Evolutionary conservation across 2,329 filamentous ascomycete genomes (phyloP).

Genomic region (Trichoderma sp.): DNA sequence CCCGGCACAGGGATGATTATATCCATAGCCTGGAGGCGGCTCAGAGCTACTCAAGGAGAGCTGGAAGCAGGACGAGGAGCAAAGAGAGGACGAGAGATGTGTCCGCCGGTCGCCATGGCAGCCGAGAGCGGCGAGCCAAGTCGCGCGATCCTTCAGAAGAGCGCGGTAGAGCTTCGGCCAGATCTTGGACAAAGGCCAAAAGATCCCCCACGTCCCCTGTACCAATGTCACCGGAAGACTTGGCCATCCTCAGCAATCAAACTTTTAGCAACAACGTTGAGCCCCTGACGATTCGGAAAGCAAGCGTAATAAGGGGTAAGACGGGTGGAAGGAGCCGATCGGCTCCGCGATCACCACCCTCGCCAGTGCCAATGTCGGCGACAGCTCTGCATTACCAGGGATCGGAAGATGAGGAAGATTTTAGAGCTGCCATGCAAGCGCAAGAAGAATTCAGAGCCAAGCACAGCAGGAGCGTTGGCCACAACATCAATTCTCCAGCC

Average conservation of each 20-base stretch:
- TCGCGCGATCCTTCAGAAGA: conserved; percentile 65
- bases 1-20: conserved; percentile 73
- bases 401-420: conserved; percentile 66
- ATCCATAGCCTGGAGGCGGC: conserved; percentile 83
- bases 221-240: conserved; percentile 89
- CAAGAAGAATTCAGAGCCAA: conserved; percentile 56
- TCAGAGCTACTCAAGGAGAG: conserved; percentile 56
- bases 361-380: conserved; percentile 72
- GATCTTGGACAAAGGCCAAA: conserved; percentile 71
- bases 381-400: conserved; percentile 35
- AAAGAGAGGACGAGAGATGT: conserved; percentile 44
- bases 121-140: conserved; percentile 49
- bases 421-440: conserved; percentile 50
- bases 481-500: conserved; percentile 38
- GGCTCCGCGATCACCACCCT: conserved; percentile 69
- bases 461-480: conserved; percentile 51
- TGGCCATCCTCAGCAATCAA: conserved; percentile 58
- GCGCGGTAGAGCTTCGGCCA: conserved; percentile 62
- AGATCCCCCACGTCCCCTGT: conserved; percentile 88
- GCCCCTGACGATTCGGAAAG: conserved; percentile 46
- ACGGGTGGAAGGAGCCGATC: conserved; percentile 48
- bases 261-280: conserved; percentile 35
- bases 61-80: conserved; percentile 55
- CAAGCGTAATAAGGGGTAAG: conserved; percentile 33
- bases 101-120: conserved; percentile 45